Evolutionary conservation across 192 early-diverging fungal species (phyloP).

Genomic region (Coemansia sp.): DNA sequence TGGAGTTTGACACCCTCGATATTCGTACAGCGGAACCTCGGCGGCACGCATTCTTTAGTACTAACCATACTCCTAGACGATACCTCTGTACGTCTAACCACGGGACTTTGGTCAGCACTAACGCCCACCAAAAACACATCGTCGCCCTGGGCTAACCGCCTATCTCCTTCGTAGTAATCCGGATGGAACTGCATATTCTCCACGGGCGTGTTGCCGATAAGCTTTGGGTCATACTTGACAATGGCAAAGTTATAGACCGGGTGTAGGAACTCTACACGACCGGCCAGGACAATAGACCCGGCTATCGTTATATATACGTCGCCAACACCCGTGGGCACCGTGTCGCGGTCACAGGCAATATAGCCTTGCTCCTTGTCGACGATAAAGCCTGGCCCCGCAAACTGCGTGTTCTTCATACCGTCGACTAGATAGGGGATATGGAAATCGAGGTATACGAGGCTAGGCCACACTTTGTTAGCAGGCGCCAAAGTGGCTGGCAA

Average conservation of each 20-base stretch:
- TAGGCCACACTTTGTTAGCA: conserved; percentile 77
- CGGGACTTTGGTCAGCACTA: conserved; percentile 66
- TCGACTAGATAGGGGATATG: conserved; percentile 81
- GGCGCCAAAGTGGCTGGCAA: conserved; percentile 74
- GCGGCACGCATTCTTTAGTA: conserved; percentile 71
- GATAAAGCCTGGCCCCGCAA: conserved; percentile 67
- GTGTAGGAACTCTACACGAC: conserved; percentile 80
- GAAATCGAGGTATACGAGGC: conserved; percentile 80
- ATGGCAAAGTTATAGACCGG: conserved; percentile 90
- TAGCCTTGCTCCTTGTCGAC: conserved; percentile 77
- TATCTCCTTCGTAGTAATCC: conserved; percentile 33
- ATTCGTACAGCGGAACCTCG: conserved; percentile 78
- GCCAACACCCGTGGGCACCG: conserved; percentile 84
- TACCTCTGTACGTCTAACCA: conserved; percentile 53
- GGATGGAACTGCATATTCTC: conserved; percentile 58
- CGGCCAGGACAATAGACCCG: conserved; percentile 86
- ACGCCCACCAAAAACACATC: conserved; percentile 69
- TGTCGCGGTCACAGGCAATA: conserved; percentile 85
- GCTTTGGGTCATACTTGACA: conserved; percentile 73
- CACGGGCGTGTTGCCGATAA: conserved; percentile 78
- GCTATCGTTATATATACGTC: conserved; percentile 91
- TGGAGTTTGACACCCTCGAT: conserved; percentile 76
- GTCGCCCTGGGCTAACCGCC: conserved; percentile 54
- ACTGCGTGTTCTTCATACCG: conserved; percentile 72
- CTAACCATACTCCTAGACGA: conserved; percentile 61